These are phyloP conservation scores for Withania somnifera DNA, from an alignment of 305 asterid genomes.

Conservation along the genomic window DNA sequence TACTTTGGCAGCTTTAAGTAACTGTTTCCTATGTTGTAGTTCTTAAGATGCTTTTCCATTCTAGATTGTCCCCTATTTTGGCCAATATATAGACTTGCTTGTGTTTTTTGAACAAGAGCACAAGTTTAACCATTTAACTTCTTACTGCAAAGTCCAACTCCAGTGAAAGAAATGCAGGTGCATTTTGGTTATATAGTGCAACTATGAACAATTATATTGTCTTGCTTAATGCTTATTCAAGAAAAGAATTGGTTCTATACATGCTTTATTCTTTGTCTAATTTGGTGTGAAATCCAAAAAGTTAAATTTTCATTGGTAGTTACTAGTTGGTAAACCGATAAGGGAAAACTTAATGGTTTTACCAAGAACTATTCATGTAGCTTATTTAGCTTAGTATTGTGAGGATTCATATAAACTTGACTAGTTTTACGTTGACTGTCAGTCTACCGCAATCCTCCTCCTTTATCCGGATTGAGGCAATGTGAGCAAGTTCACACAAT, in stretches of 20 bases:
- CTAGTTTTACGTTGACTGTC: not conserved
- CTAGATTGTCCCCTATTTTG: not conserved
- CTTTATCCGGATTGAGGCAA: not conserved
- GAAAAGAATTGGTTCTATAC: not conserved
- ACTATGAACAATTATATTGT: not conserved
- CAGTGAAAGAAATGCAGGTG: not conserved
- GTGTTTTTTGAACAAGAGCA: not conserved
- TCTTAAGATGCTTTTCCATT: not conserved
- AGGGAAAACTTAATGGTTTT: conserved; percentile 20
- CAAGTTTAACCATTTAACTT: not conserved
- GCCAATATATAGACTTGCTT: not conserved
- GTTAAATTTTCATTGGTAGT: conserved; percentile 29
- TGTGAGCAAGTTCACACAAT: not conserved
- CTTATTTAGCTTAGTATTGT: no score
- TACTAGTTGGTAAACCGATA: conserved; percentile 14
- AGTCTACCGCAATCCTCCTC: not conserved
- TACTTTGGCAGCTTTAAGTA: conserved; percentile 5
- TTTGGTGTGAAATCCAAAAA: conserved; percentile 14
- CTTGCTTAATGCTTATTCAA: not conserved
- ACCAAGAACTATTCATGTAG: not conserved
- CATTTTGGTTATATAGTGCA: not conserved
- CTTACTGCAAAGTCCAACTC: not conserved
- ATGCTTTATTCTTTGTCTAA: not conserved
- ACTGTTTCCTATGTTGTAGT: not conserved
- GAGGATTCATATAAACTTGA: no score